Evolutionary conservation across 225 moss, liverwort and hornwort species (phyloP).

Genomic region (Anthoceros angustus): DNA sequence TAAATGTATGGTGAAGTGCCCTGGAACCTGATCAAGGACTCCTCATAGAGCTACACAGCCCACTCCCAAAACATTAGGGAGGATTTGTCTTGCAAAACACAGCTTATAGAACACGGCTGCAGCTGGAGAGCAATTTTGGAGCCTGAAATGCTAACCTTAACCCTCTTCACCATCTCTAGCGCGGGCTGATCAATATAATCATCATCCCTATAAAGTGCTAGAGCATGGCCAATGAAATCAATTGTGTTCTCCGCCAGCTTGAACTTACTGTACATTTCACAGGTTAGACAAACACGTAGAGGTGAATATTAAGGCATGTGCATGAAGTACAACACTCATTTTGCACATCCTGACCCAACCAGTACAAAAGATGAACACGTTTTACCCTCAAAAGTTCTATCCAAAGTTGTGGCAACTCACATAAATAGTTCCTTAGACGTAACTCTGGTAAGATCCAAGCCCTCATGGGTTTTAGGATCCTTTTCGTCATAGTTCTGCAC

Average conservation of each 20-base stretch:
- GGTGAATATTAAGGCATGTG: background rate
- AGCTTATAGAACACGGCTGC: background rate
- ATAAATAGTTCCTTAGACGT: slow-evolving; percentile 65
- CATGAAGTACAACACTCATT: too few relatives aligned
- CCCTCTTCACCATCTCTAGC: slow-evolving; percentile 58
- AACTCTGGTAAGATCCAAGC: slow-evolving; percentile 55
- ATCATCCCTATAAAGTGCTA: slow-evolving; percentile 85
- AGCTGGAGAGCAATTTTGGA: background rate
- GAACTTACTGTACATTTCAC: slow-evolving; percentile 33
- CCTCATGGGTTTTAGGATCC: slow-evolving; percentile 64
- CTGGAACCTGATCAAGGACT: slow-evolving; percentile 86
- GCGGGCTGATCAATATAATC: slow-evolving; percentile 56
- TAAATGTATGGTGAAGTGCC: slow-evolving; percentile 96
- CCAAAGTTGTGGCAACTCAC: slow-evolving; percentile 18
- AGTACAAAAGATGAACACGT: background rate
- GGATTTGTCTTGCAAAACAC: background rate
- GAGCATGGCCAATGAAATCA: slow-evolving; percentile 75
- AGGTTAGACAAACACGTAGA: slow-evolving; percentile 1
- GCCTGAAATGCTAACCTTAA: slow-evolving; percentile 26
- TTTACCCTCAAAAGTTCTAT: background rate
- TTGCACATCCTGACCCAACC: background rate
- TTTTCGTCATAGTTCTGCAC: slow-evolving; percentile 79
- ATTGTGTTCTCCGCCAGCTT: slow-evolving; percentile 76
- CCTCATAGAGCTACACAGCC: slow-evolving; percentile 55
- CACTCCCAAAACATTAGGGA: background rate